Percentiles rank a stretch among this genome's conserved stretches.
Conservation (phyloP, 164 flowering plant genomes). For the Cinnamomum chago region DNA sequence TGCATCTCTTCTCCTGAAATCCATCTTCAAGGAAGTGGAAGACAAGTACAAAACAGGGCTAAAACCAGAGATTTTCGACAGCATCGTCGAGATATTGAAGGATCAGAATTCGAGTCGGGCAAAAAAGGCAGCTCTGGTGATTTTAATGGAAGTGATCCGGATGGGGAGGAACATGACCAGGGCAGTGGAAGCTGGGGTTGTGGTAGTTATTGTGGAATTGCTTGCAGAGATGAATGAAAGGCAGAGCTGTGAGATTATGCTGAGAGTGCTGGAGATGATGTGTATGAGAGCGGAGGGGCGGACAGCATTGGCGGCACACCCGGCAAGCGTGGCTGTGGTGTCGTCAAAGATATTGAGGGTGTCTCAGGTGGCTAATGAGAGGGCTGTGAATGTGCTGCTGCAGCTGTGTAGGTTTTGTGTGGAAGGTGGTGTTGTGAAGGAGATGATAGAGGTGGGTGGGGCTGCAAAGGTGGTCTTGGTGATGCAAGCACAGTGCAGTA, state of each 20-base stretch:
- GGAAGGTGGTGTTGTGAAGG: constrained; percentile 35
- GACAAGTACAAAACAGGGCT: constrained; percentile 25
- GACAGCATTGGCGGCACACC: constrained; percentile 51
- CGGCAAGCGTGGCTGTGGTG: constrained; percentile 61
- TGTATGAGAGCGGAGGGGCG: constrained; percentile 77
- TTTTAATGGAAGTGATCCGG: constrained; percentile 35
- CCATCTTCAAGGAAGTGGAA: constrained; percentile 44
- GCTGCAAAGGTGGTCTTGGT: constrained; percentile 56
- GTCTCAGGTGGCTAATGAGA: constrained; percentile 62
- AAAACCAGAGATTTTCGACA: constrained; percentile 33
- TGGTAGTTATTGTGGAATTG: constrained; percentile 41
- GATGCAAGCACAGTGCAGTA: constrained; percentile 20
- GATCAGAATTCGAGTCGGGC: constrained; percentile 52
- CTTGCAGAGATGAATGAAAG: constrained; percentile 44
- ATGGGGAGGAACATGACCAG: constrained; percentile 55
- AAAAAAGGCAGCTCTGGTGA: constrained; percentile 40
- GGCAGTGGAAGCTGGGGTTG: constrained; percentile 62
- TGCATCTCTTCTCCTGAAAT: constrained; percentile 41
- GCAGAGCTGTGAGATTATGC: constrained; percentile 37
- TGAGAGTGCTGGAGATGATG: constrained; percentile 42
- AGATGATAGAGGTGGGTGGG: constrained; percentile 73
- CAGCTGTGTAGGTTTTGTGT: constrained; percentile 44
- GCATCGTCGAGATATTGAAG: constrained; percentile 34
- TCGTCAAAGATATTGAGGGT: constrained; percentile 70
- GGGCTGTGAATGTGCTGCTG: constrained; percentile 52